Conservation (phyloP, 2,329 filamentous ascomycete species). For the Zymoseptoria pseudotritici region DNA sequence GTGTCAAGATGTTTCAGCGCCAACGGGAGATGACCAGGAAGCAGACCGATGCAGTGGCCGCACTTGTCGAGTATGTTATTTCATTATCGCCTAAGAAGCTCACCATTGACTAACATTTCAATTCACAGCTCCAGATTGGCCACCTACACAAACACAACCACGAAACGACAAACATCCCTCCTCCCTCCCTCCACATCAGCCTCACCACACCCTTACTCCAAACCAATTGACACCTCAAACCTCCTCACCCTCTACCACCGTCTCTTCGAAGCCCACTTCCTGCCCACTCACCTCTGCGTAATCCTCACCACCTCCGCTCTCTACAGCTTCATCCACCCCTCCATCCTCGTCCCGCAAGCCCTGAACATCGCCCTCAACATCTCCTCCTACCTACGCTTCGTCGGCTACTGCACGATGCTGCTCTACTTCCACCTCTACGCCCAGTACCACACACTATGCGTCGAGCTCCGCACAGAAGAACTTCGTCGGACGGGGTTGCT, state of each 20-base stretch:
- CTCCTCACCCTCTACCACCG: conserved; percentile 56
- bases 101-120: conserved; percentile 8
- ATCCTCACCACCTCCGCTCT: conserved; percentile 56
- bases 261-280: conserved; percentile 67
- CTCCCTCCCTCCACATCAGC: conserved; percentile 5
- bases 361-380: conserved; percentile 54
- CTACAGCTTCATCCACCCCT: conserved; percentile 50
- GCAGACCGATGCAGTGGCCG: conserved; percentile 15
- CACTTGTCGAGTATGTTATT: conserved; percentile 22
- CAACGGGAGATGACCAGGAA: conserved; percentile 11
- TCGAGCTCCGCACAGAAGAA: conserved; percentile 54
- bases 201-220: not conserved
- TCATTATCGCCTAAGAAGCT: not conserved
- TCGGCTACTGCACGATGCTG: conserved; percentile 56
- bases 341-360: conserved; percentile 44
- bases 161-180: conserved; percentile 23
- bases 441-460: conserved; percentile 56
- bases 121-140: conserved; percentile 24
- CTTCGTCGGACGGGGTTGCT: conserved; percentile 59
- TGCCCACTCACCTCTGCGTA: conserved; percentile 61
- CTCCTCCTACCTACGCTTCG: conserved; percentile 53
- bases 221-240: conserved; percentile 37
- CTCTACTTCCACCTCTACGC: conserved; percentile 62
- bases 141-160: conserved; percentile 23
- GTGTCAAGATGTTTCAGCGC: conserved; percentile 22